Percentiles rank a stretch among this genome's conserved stretches.
Conservation (phyloP, 2,329 filamentous ascomycete genomes). For the Fusarium tupiense region DNA sequence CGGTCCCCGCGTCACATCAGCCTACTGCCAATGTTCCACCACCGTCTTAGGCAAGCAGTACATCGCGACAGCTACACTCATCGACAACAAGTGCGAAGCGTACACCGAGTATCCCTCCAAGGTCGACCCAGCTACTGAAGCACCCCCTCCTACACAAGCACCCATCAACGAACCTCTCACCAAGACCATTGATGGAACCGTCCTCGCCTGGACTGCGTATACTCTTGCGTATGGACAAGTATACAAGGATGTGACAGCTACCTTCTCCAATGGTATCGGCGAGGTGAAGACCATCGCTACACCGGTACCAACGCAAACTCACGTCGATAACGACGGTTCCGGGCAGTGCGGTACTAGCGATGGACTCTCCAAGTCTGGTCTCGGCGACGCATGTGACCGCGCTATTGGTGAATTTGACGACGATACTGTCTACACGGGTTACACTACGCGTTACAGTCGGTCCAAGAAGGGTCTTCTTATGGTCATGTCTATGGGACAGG, state of each 20-base stretch:
- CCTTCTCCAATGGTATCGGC: neutral
- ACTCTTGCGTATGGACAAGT: neutral
- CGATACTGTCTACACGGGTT: constrained; percentile 9
- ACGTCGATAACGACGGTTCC: constrained; percentile 3
- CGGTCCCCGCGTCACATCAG: neutral
- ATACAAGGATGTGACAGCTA: neutral
- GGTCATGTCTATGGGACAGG: neutral
- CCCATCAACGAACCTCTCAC: constrained; percentile 5
- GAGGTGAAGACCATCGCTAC: neutral
- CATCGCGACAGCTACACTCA: neutral
- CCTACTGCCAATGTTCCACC: constrained; percentile 8
- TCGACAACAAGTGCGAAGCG: neutral
- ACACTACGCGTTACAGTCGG: constrained; percentile 6
- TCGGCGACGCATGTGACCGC: constrained; percentile 4
- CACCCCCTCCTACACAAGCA: neutral
- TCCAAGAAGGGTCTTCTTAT: constrained; percentile 5
- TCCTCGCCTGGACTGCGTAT: neutral
- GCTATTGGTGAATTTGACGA: constrained; percentile 7
- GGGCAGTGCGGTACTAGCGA: constrained; percentile 16
- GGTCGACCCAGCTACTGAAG: neutral
- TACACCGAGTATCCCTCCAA: constrained; percentile 5
- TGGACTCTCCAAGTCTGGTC: constrained; percentile 3
- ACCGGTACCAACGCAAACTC: neutral
- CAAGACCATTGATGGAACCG: constrained; percentile 2
- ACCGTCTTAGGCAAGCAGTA: constrained; percentile 6